Evolutionary conservation across 2,329 filamentous ascomycete species (phyloP).

Genomic region (Sporothrix curviconia): DNA sequence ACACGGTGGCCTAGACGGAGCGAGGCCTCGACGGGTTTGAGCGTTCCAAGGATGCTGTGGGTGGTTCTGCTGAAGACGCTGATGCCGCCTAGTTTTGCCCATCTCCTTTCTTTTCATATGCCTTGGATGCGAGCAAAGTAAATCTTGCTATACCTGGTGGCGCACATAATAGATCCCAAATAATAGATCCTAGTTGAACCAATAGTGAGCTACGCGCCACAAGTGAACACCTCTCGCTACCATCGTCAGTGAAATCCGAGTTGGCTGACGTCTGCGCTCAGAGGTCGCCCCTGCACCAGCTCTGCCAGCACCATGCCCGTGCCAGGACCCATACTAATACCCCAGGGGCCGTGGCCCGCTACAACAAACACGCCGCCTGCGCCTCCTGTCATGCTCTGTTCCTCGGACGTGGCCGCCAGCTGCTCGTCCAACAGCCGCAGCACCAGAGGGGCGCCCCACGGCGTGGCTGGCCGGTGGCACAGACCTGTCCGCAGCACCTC

Average conservation of each 20-base stretch:
- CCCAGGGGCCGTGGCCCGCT: slow-evolving; percentile 72
- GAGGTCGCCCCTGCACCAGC: slow-evolving; percentile 53
- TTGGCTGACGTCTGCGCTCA: slow-evolving; percentile 53
- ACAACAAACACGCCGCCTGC: slow-evolving; percentile 64
- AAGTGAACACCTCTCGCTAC: too few relatives aligned
- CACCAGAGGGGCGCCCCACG: slow-evolving; percentile 58
- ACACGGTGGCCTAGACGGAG: not conserved
- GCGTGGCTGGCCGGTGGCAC: slow-evolving; percentile 67
- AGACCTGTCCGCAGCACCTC: slow-evolving; percentile 57
- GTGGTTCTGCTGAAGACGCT: not conserved
- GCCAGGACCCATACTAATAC: slow-evolving; percentile 57
- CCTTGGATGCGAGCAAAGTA: too few relatives aligned
- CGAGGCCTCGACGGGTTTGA: too few relatives aligned
- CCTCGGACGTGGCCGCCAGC: slow-evolving; percentile 32
- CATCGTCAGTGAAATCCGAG: slow-evolving; percentile 30
- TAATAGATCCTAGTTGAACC: too few relatives aligned
- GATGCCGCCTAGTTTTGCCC: not conserved
- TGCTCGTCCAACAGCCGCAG: slow-evolving; percentile 48
- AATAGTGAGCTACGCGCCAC: too few relatives aligned
- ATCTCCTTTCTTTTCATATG: not conserved
- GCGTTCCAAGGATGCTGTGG: too few relatives aligned
- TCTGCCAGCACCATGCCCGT: slow-evolving; percentile 67
- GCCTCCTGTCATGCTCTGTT: slow-evolving; percentile 34
- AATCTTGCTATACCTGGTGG: too few relatives aligned
- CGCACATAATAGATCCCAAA: too few relatives aligned